Base-by-base conservation (phyloP, 1,284 basidiomycete species). In the Rhodotorula mucilaginosa region DNA sequence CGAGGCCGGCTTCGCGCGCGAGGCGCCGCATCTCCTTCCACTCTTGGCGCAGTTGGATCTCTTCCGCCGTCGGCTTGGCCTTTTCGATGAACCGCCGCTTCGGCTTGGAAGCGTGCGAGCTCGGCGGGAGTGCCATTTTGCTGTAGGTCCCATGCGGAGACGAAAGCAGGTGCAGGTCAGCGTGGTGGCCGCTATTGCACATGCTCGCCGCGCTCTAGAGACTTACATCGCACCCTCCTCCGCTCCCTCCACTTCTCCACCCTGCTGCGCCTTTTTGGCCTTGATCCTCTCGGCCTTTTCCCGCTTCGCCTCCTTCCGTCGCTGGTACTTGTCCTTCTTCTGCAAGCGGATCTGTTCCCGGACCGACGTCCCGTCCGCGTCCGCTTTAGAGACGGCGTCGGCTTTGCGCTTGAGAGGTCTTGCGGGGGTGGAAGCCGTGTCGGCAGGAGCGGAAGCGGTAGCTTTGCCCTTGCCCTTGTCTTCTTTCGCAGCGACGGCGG, bases 1-100 rank as follows among this genome's bases (percentile, higher is more conserved):
- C 67, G 39, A 57, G 18, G 3, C 71, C 71, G 18, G 62, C 52
- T 52, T 58, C 71, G n/a, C 64, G 65, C 8, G 72, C 68, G 39
- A 65, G 65, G 58, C 68, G 61, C 31, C 68, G 65, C 47, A 56
- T 69, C 21, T 58, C 58, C 64, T 73, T 73, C 72, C 67, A 69
- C 4, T 61, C 69, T 56, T 70, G 65, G 16, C 66, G 68, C 23
- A 21, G 46, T 16, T 57, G 60, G 60, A 70, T 64, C 57, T 70
- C 66, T 39, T 73, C 72, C 8, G 67, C 66, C 5, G 68, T 65
- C 44, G 69, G 68, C 34, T 54, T 59, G 65, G 70, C 59, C 63
- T 73, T 68, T 48, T 73, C 64, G 48, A 68, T 63, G 44, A 65
- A 70, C 26, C 62, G 60, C 23, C 60, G 64, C 61, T 70, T 73